A percentile compares a stretch with the other conserved stretches of the same genome.
These are phyloP conservation scores for Dicorynia guianensis DNA, from an alignment of 306 rosid genomes.

Conservation along the genomic window DNA sequence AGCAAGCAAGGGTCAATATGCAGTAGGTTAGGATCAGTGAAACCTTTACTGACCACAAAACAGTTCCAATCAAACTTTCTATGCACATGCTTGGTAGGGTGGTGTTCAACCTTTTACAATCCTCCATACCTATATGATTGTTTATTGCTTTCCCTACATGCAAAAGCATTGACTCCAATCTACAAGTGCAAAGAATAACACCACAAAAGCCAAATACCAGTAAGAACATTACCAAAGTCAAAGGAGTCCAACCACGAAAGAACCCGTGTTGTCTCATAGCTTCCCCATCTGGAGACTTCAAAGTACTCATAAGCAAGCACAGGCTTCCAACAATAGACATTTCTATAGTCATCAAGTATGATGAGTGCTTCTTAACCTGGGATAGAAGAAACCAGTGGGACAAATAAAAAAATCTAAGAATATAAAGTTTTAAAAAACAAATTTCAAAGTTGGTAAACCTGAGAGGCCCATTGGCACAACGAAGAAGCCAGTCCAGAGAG, in stretches of 20 bases:
- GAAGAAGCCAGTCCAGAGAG: slow-evolving; percentile 97
- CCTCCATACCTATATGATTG: slow-evolving; percentile 9
- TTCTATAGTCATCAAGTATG: slow-evolving; percentile 95
- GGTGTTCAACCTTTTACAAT: slow-evolving; percentile 16
- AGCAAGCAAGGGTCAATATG: background rate
- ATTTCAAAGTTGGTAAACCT: slow-evolving; percentile 61
- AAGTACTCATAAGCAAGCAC: slow-evolving; percentile 77
- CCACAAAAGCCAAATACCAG: slow-evolving; percentile 33
- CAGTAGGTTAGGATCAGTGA: slow-evolving; percentile 7
- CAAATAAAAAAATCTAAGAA: background rate
- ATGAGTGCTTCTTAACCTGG: slow-evolving; percentile 94
- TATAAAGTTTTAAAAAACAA: slow-evolving; percentile 26
- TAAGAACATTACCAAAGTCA: slow-evolving; percentile 71
- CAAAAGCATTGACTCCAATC: slow-evolving; percentile 21
- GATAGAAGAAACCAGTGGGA: slow-evolving; percentile 38
- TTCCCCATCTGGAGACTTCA: slow-evolving; percentile 93
- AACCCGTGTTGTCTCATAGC: slow-evolving; percentile 77
- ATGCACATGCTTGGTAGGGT: slow-evolving; percentile 13
- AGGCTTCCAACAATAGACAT: slow-evolving; percentile 93
- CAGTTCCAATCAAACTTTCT: background rate
- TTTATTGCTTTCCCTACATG: slow-evolving; percentile 23
- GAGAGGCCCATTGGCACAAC: slow-evolving; percentile 99
- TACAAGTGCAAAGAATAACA: slow-evolving; percentile 16
- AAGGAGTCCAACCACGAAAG: slow-evolving; percentile 87
- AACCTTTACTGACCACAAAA: background rate